Percentiles rank a stretch among this genome's conserved stretches.
These are phyloP conservation scores for Terana coerulea DNA, from an alignment of 768 basidiomycete species.

Conservation along the genomic window DNA sequence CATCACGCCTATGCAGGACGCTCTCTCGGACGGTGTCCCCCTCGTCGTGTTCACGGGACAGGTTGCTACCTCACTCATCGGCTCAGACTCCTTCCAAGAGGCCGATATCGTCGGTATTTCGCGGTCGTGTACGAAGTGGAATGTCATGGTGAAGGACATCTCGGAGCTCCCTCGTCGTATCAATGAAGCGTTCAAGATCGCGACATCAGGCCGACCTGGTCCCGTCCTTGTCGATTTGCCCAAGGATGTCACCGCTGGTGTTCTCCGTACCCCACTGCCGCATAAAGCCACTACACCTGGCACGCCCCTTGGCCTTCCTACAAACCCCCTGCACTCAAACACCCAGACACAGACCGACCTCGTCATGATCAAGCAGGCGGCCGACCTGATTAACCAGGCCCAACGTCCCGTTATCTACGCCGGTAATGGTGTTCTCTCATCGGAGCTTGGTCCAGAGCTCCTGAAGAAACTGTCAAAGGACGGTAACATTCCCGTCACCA, in stretches of 20 bases:
- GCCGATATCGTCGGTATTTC: conserved; percentile 97
- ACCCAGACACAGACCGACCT: conserved; percentile 57
- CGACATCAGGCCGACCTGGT: conserved; percentile 93
- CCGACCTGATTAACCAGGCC: conserved; percentile 87
- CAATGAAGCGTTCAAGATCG: conserved; percentile 99
- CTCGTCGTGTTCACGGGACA: conserved; percentile 95
- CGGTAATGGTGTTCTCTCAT: conserved; percentile 85
- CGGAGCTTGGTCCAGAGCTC: conserved; percentile 76
- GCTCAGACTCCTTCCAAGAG: conserved; percentile 99
- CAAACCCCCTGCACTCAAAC: conserved; percentile 61
- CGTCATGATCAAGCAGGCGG: conserved; percentile 74
- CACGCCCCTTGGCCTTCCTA: conserved; percentile 63
- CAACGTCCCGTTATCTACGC: conserved; percentile 91
- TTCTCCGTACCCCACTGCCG: conserved; percentile 81
- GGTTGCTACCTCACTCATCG: conserved; percentile 98
- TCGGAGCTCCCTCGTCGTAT: conserved; percentile 91
- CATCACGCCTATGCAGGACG: conserved; percentile 97
- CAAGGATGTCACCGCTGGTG: conserved; percentile 96
- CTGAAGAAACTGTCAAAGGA: conserved; percentile 72
- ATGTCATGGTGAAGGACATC: conserved; percentile 99
- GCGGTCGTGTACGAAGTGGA: conserved; percentile 98
- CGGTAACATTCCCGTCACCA: conserved; percentile 96
- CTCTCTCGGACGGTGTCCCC: conserved; percentile 89
- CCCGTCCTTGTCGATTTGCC: conserved; percentile 98
- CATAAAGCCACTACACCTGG: conserved; percentile 87